Conservation (phyloP, 192 early-diverging fungal species). For the Thoreauomyces humboldtii region DNA sequence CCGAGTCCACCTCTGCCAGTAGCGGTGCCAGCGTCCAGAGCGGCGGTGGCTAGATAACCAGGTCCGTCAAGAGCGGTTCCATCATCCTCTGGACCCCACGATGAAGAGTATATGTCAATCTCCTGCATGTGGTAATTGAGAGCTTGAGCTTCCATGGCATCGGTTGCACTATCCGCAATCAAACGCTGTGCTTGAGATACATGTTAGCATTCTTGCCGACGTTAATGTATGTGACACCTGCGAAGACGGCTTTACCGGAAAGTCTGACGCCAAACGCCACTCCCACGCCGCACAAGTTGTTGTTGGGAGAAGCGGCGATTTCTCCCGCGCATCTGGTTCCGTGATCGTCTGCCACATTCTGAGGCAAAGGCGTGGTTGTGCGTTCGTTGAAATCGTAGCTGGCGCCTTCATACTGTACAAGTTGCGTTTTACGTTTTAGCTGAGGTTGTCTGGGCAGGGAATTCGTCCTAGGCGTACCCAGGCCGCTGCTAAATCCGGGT, state of each 20-base stretch:
- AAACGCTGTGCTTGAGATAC: constrained; percentile 48
- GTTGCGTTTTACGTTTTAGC: background rate
- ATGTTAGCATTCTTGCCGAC: too few relatives aligned
- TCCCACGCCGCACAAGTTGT: constrained; percentile 89
- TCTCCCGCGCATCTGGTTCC: constrained; percentile 97
- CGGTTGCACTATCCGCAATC: constrained; percentile 66
- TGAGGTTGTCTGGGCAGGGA: background rate
- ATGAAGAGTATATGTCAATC: constrained; percentile 94
- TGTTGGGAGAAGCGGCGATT: constrained; percentile 80
- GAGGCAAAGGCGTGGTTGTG: constrained; percentile 67
- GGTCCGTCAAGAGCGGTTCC: constrained; percentile 83
- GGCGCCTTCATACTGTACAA: constrained; percentile 49
- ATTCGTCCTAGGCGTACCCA: constrained; percentile 9
- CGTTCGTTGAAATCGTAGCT: constrained; percentile 90
- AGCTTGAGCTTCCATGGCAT: constrained; percentile 85
- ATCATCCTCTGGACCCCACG: constrained; percentile 93
- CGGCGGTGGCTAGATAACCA: constrained; percentile 64
- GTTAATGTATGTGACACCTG: constrained; percentile 58
- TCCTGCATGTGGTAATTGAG: constrained; percentile 80
- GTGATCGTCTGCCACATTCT: constrained; percentile 73
- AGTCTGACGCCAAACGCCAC: constrained; percentile 83
- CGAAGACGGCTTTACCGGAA: constrained; percentile 57
- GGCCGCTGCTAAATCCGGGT: constrained; percentile 75
- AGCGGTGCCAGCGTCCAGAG: constrained; percentile 80
- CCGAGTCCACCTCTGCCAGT: constrained; percentile 81